phyloP scores from a whole-genome alignment of 306 rosid genomes.

The Lupinus albus region DNA sequence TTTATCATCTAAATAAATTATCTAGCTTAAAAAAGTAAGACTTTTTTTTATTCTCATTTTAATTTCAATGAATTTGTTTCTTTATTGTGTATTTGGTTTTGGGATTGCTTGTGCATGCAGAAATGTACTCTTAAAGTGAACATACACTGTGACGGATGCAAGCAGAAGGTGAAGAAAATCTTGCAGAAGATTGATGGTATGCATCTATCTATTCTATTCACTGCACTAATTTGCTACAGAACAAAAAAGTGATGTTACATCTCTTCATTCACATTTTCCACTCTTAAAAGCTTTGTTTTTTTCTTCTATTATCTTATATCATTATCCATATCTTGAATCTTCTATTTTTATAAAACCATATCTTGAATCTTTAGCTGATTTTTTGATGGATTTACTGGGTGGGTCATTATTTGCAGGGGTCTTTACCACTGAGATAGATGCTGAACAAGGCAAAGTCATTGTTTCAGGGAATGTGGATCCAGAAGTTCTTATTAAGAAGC shows the following conservation, averaged over 20 bases:
- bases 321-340: conserved; percentile 6
- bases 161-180: conserved; percentile 77
- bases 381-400: background rate
- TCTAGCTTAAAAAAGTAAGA: background rate
- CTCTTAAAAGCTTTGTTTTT: background rate
- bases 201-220: background rate
- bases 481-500: conserved; percentile 77
- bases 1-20: background rate
- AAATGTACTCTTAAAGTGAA: conserved; percentile 79
- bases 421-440: conserved; percentile 79
- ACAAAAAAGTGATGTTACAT: background rate
- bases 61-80: conserved; percentile 21
- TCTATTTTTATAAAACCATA: too few species aligned
- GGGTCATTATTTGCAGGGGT: conserved; percentile 50
- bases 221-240: background rate
- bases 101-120: conserved; percentile 58
- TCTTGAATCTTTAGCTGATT: conserved; percentile 15
- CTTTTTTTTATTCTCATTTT: background rate
- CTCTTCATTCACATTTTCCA: background rate
- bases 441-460: conserved; percentile 87
- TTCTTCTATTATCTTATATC: background rate
- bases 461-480: conserved; percentile 93
- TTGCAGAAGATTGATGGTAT: conserved; percentile 77
- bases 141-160: conserved; percentile 84
- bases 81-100: conserved; percentile 42